Evolutionary conservation across 306 rosid genomes (phyloP).

Genomic region (Trifolium subterraneum): DNA sequence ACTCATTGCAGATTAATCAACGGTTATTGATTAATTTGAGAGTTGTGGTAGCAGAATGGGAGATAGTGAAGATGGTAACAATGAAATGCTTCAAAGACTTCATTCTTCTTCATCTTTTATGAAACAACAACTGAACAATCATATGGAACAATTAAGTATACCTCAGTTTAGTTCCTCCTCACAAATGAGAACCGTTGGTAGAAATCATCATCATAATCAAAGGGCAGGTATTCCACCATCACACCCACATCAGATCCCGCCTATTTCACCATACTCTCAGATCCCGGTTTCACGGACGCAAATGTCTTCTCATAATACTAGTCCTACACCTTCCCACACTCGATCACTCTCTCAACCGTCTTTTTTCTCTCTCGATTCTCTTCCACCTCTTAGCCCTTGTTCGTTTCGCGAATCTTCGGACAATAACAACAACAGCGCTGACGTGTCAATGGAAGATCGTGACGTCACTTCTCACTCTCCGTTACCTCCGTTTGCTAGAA

Average conservation of each 20-base stretch:
- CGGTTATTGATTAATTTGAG: background rate
- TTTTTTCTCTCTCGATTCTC: slow-evolving; percentile 75
- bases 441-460: slow-evolving; percentile 86
- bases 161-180: slow-evolving; percentile 66
- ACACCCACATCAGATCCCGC: slow-evolving; percentile 88
- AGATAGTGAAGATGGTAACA: slow-evolving; percentile 67
- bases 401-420: slow-evolving; percentile 77
- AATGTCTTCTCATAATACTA: slow-evolving; percentile 37
- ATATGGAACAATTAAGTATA: slow-evolving; percentile 68
- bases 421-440: slow-evolving; percentile 62
- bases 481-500: slow-evolving; percentile 59
- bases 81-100: slow-evolving; percentile 68
- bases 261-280: slow-evolving; percentile 92
- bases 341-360: slow-evolving; percentile 89
- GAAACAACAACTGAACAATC: slow-evolving; percentile 51
- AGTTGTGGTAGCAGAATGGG: slow-evolving; percentile 53
- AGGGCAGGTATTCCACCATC: slow-evolving; percentile 85
- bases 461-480: slow-evolving; percentile 69
- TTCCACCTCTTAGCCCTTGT: slow-evolving; percentile 85
- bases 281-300: slow-evolving; percentile 73
- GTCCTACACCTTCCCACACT: slow-evolving; percentile 67
- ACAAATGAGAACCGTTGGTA: slow-evolving; percentile 55
- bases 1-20: too few species aligned
- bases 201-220: slow-evolving; percentile 58
- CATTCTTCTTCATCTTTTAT: slow-evolving; percentile 67